Evolutionary conservation across 1,284 basidiomycete genomes (phyloP).

Genomic region (Moesziomyces antarcticus): DNA sequence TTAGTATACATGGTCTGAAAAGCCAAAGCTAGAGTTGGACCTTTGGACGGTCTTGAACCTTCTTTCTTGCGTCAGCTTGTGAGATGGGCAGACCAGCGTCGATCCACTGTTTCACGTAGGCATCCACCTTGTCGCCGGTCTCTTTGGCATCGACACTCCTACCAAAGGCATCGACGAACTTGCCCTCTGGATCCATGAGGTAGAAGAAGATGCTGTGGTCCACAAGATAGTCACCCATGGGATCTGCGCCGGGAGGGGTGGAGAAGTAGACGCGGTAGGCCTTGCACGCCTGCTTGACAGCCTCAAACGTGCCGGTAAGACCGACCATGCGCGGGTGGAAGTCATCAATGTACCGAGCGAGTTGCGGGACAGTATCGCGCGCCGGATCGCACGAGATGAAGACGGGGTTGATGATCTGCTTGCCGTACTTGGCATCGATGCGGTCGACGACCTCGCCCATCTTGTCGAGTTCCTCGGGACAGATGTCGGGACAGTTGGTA

Average conservation of each 20-base stretch:
- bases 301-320: slow-evolving; percentile 86
- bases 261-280: slow-evolving; percentile 95
- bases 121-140: slow-evolving; percentile 73
- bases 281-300: slow-evolving; percentile 89
- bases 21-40: slow-evolving; percentile 16
- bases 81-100: slow-evolving; percentile 52
- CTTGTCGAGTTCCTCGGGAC: slow-evolving; percentile 97
- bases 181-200: slow-evolving; percentile 92
- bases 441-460: slow-evolving; percentile 83
- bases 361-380: slow-evolving; percentile 78
- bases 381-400: slow-evolving; percentile 98
- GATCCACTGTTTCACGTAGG: slow-evolving; percentile 72
- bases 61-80: slow-evolving; percentile 75
- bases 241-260: slow-evolving; percentile 83
- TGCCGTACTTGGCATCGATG: slow-evolving; percentile 73
- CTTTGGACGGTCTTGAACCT: slow-evolving; percentile 69
- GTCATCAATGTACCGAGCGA: slow-evolving; percentile 71
- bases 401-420: slow-evolving; percentile 73
- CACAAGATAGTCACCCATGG: slow-evolving; percentile 89
- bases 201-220: slow-evolving; percentile 87
- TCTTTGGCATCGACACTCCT: slow-evolving; percentile 80
- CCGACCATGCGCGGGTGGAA: slow-evolving; percentile 93
- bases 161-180: slow-evolving; percentile 97
- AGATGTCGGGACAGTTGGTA: slow-evolving; percentile 89
- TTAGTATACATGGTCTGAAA: slow-evolving; percentile 8